These are phyloP conservation scores for Pleurotus pulmonarius DNA, from an alignment of 768 basidiomycete genomes.

Conservation along the genomic window DNA sequence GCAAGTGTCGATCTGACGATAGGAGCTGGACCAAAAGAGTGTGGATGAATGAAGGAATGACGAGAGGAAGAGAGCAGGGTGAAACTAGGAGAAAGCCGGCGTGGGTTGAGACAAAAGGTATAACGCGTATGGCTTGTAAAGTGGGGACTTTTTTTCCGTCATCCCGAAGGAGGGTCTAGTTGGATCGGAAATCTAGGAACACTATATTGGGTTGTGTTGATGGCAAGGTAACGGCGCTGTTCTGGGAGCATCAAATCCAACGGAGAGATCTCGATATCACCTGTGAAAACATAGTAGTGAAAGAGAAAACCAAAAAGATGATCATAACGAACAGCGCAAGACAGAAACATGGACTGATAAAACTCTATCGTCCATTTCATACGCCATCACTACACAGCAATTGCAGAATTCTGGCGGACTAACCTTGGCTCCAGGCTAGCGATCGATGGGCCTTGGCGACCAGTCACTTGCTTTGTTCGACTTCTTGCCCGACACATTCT, in stretches of 20 bases:
- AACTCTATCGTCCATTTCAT: neutral
- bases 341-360: neutral
- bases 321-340: neutral
- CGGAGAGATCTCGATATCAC: neutral
- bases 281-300: neutral
- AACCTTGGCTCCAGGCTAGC: neutral
- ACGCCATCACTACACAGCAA: neutral
- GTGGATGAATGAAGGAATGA: slow-evolving; percentile 7
- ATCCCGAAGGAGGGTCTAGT: slow-evolving; percentile 6
- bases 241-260: slow-evolving; percentile 6
- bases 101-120: neutral
- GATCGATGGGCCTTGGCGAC: too few species aligned
- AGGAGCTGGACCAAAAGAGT: slow-evolving; percentile 5
- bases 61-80: neutral
- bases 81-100: neutral
- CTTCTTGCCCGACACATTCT: neutral
- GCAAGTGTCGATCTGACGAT: slow-evolving; percentile 5
- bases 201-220: slow-evolving; percentile 14
- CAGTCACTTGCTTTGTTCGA: neutral
- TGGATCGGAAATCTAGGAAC: slow-evolving; percentile 33
- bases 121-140: slow-evolving; percentile 1
- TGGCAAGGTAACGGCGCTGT: slow-evolving; percentile 21
- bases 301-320: slow-evolving; percentile 1
- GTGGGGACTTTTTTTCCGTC: slow-evolving; percentile 2
- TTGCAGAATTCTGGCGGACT: neutral